Percentiles rank a stretch among this genome's conserved stretches.
Evolutionary conservation across 768 basidiomycete genomes (phyloP).

Genomic region (Tricholomella constricta): DNA sequence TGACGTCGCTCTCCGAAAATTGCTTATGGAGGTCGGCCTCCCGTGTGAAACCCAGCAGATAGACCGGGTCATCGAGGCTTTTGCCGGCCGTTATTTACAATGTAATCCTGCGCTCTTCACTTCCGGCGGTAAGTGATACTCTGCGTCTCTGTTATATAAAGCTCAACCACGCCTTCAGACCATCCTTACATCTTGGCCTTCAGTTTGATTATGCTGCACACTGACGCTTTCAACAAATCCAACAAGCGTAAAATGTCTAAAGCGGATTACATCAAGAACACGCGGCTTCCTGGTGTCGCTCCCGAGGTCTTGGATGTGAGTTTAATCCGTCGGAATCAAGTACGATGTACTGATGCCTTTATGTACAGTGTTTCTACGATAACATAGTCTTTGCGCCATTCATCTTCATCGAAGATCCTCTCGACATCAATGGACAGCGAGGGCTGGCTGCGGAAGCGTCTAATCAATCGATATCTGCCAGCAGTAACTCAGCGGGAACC

Average conservation of each 20-base stretch:
- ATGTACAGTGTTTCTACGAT: constrained; percentile 84
- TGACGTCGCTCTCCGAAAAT: constrained; percentile 85
- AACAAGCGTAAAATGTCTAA: constrained; percentile 99
- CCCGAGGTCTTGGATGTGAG: constrained; percentile 86
- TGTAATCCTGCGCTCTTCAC: constrained; percentile 84
- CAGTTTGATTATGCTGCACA: constrained; percentile 98
- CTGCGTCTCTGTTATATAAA: not conserved
- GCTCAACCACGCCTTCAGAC: constrained; percentile 46
- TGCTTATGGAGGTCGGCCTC: constrained; percentile 89
- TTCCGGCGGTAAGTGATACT: constrained; percentile 59
- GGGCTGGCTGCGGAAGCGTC: constrained; percentile 46
- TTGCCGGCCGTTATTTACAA: constrained; percentile 78
- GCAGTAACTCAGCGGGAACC: constrained; percentile 16
- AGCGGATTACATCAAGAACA: constrained; percentile 91
- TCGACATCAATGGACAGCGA: constrained; percentile 65
- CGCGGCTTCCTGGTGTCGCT: constrained; percentile 79
- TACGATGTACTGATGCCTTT: constrained; percentile 2
- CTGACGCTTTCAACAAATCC: constrained; percentile 96
- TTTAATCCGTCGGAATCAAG: not conserved
- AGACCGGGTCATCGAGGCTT: constrained; percentile 95
- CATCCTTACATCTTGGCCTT: constrained; percentile 96
- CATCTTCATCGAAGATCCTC: constrained; percentile 91
- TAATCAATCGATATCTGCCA: constrained; percentile 6
- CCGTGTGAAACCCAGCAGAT: constrained; percentile 98
- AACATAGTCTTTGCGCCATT: constrained; percentile 96